Evolutionary conservation across 2,329 filamentous ascomycete species (phyloP), one percentile per base, ranked within the genome.

Genomic region (Aspergillus brunneoviolaceus): DNA sequence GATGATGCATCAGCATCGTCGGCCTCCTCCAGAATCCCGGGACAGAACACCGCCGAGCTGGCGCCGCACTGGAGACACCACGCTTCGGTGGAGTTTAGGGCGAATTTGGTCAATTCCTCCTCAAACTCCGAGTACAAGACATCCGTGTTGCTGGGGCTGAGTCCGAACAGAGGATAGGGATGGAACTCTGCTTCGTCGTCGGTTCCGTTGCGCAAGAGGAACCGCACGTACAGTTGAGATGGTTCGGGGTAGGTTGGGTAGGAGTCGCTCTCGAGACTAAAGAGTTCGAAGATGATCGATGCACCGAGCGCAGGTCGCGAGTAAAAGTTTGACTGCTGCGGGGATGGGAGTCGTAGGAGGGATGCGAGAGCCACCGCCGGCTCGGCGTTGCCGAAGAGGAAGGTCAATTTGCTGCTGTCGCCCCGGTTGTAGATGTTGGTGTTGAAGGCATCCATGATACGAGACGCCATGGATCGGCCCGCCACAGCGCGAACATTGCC

Each of bases 121-220:
- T 77, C 67, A 69, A 87, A 87, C 4, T 84, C 82, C 0, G 60
- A 64, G 74, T 82, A 86, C 0, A 71, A 69, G 64, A 86, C 80
- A 5, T 79, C 76, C 1, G 73, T 77, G 27, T 76, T 71, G 60
- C 76, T 78, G 1, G 79, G 80, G 1, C 78, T 78, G 57, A 76
- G 72, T 49, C 77, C 76, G 67, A 87, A 86, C 11, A 87, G 71
- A 2, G 83, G 78, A 62, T 82, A 85, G 0, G 76, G 65, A 31
- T 69, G 68, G 35, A 73, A 70, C 10, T 61, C 51, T n/a, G 70
- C 67, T 23, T 71, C 51, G 31, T 75, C 55, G 25, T 76, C 73
- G 0, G 84, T 84, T 52, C 82, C 83, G 65, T 87, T 87, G 65
- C 82, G 82, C 72, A 84, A 81, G 59, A 80, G 75, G 69, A 87